Base-by-base conservation (phyloP, 2,329 filamentous ascomycete genomes). In the Xylariaceae sp. region DNA sequence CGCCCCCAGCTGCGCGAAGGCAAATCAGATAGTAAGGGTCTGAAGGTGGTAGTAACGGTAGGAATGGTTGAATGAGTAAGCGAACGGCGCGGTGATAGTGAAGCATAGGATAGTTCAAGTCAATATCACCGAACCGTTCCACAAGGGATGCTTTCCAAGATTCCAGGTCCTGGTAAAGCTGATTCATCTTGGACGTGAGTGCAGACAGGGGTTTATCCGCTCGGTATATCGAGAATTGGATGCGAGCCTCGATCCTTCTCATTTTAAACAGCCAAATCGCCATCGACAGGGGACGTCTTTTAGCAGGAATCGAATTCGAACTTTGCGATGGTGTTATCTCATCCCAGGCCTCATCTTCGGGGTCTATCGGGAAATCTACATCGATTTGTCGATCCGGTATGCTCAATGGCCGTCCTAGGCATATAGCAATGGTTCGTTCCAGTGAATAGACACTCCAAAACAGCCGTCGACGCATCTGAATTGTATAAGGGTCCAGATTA, bases 401-500 rank as follows among this genome's bases (percentile, higher is more conserved):
- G 54, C 76, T 79, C 48, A 77, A 72, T 0, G 77, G 77, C 6
- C 77, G 70, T 4, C 76, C 77, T 7, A 79, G 70, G 2, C 76
- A 79, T 51, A 78, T 73, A 3, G 76, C 76, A 44, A 79, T 74
- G 0, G 74, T 74, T 30, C 76, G 63, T 46, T 80, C 75, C 0
- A 80, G 65, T 10, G 76, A 74, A 56, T 79, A 80, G 0, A 79
- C 73, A 2, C 74, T 76, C 77, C 76, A 80, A 57, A 80, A 80
- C 0, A 80, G 65, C 7, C 75, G 70, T 9, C 77, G 68, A 15
- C 74, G 70, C 61, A 76, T 70, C 48, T 79, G 74, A 3, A 71
- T 68, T 19, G 71, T 71, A 43, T 73, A 74, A 19, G 68, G 69
- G 43, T 74, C 67, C 29, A 75, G 59, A 47, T 69, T 68, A 26